These are phyloP conservation scores for Saturnispora sanitii DNA, from an alignment of 805 yeast species.

Conservation along the genomic window DNA sequence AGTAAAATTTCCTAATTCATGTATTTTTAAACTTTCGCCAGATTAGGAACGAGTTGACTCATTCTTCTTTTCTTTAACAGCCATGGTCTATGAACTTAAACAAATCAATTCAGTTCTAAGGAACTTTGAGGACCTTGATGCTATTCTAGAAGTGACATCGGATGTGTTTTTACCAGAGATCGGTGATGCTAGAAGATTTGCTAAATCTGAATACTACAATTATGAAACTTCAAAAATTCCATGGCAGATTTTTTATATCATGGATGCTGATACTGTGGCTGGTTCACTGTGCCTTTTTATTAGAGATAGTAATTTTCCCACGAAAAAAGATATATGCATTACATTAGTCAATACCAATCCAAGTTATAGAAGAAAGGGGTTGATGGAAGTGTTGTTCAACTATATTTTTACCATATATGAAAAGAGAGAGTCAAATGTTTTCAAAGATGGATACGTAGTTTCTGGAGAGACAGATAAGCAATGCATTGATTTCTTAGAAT, in stretches of 20 bases:
- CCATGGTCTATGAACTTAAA: neutral
- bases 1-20: no score
- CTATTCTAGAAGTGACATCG: neutral
- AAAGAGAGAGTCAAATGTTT: neutral
- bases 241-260: constrained; percentile 1
- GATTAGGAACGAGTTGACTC: no score
- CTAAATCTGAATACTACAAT: neutral
- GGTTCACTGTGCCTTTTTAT: neutral
- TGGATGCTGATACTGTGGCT: neutral
- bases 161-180: neutral
- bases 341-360: neutral
- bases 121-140: neutral
- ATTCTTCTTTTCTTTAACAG: neutral
- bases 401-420: constrained; percentile 1
- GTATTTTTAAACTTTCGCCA: no score
- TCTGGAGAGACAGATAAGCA: neutral
- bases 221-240: neutral
- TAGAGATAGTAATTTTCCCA: neutral
- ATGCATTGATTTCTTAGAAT: neutral
- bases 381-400: neutral
- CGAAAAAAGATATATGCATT: constrained; percentile 1
- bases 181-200: neutral
- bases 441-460: neutral
- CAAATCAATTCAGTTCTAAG: neutral
- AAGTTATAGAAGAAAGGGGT: constrained; percentile 2